Evolutionary conservation across 495 filamentous ascomycete genomes (phyloP), one percentile per base, ranked within the genome.

Genomic region (Trichocladium antarcticum): DNA sequence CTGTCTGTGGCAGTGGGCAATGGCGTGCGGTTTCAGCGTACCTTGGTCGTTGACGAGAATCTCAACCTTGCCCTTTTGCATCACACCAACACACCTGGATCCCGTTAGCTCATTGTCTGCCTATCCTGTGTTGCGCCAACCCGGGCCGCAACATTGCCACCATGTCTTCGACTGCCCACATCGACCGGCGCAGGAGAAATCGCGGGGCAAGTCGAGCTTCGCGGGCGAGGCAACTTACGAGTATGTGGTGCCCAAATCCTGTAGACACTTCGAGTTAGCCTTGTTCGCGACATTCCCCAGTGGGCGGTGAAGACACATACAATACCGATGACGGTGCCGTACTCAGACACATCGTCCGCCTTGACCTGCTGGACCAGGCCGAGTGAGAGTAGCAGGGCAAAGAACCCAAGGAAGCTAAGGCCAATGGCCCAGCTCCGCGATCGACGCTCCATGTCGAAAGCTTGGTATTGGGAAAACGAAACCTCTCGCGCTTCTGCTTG

Each of bases 1-100:
- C 31, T 32, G 31, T 11, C 12, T 11, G 31, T 27, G 24, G 24
- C 24, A 27, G 7, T 32, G 31, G 10, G 10, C 9, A 32, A 6
- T 28, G 15, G 28, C 59, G n/a, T n/a, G n/a, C n/a, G n/a, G n/a
- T n/a, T n/a, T n/a, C n/a, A n/a, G n/a, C n/a, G 32, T 54, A 60
- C 64, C 64, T 78, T 95, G 88, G 70, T 92, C 88, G 74, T 95
- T 96, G 65, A 87, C 87, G 52, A 96, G 76, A 71, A 92, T 95
- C 63, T 99, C 93, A 49, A 99, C 93, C 73, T 95, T 95, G 65
- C 92, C 92, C 68, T 87, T 85, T 65, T 94, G 89, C 93, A 97
- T 97, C 61, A 98, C 85, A 84, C 89, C 92, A 57, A 97, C 92
- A 72, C 92, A 63, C 10, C 61, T 61, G 16, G 34, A 21, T 7